A percentile compares a stretch with the other conserved stretches of the same genome.
These are phyloP conservation scores for Lichtheimia ornata DNA, from an alignment of 371 early-diverging fungal species.

Conservation along the genomic window DNA sequence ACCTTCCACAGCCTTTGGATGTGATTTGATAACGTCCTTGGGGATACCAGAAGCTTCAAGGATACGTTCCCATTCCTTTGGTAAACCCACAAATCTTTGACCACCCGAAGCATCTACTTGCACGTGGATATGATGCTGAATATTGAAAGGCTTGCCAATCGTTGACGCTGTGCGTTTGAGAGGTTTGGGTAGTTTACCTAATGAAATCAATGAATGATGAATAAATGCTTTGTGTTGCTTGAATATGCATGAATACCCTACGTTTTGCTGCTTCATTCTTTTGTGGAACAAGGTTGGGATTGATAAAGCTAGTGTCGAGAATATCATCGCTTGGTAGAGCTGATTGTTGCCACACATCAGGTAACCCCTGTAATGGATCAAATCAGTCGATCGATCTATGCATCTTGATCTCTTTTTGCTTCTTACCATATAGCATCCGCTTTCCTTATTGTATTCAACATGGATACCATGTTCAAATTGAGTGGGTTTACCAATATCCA, in stretches of 20 bases:
- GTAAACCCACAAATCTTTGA: slow-evolving; percentile 51
- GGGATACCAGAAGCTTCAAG: slow-evolving; percentile 53
- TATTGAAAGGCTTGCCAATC: slow-evolving; percentile 64
- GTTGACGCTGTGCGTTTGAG: slow-evolving; percentile 18
- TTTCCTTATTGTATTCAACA: slow-evolving; percentile 60
- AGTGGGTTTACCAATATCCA: slow-evolving; percentile 65
- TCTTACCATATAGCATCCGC: slow-evolving; percentile 63
- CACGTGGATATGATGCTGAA: slow-evolving; percentile 63
- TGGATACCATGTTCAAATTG: slow-evolving; percentile 69
- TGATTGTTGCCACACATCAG: slow-evolving; percentile 65
- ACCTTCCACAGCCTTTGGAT: slow-evolving; percentile 51
- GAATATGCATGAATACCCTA: no score
- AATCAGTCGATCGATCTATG: not conserved
- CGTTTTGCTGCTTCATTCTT: slow-evolving; percentile 10
- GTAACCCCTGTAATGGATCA: slow-evolving; percentile 48
- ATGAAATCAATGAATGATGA: no score
- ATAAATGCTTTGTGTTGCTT: no score
- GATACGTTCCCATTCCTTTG: slow-evolving; percentile 56
- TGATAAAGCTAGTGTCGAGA: slow-evolving; percentile 61
- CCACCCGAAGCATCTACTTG: slow-evolving; percentile 44
- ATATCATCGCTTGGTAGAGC: slow-evolving; percentile 65
- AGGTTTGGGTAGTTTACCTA: no score
- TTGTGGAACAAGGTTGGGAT: slow-evolving; percentile 62
- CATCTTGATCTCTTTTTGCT: not conserved
- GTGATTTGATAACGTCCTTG: slow-evolving; percentile 53